These are phyloP conservation scores for Aspergillus bombycis DNA, from an alignment of 2,329 filamentous ascomycete species.

Conservation along the genomic window DNA sequence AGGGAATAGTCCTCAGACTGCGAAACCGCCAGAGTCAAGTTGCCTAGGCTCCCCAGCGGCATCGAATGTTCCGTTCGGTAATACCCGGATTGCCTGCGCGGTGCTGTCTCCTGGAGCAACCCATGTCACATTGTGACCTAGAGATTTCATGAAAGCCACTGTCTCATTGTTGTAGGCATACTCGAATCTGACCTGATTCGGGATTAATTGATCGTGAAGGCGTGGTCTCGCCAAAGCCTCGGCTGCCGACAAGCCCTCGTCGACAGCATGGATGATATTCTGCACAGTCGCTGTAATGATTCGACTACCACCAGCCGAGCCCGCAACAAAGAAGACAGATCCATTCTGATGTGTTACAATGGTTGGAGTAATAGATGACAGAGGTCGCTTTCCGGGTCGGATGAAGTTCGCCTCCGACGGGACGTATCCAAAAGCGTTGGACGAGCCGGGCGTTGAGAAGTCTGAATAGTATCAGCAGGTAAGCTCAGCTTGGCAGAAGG, in stretches of 20 bases:
- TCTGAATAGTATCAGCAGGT: slow-evolving; percentile 67
- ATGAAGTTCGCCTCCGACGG: slow-evolving; percentile 82
- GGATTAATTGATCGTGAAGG: slow-evolving; percentile 81
- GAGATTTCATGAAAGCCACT: slow-evolving; percentile 62
- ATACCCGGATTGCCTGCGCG: slow-evolving; percentile 69
- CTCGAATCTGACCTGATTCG: slow-evolving; percentile 70
- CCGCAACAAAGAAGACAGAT: slow-evolving; percentile 68
- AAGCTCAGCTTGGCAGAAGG: neutral
- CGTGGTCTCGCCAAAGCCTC: slow-evolving; percentile 69
- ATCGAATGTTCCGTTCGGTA: slow-evolving; percentile 71
- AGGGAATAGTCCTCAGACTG: slow-evolving; percentile 39
- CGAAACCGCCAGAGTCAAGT: slow-evolving; percentile 68
- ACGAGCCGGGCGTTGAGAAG: slow-evolving; percentile 78
- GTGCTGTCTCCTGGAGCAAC: slow-evolving; percentile 65
- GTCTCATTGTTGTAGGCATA: slow-evolving; percentile 67
- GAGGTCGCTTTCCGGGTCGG: slow-evolving; percentile 75
- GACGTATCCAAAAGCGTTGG: slow-evolving; percentile 83
- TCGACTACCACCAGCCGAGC: slow-evolving; percentile 77
- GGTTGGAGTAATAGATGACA: slow-evolving; percentile 80
- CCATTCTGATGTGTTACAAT: slow-evolving; percentile 71
- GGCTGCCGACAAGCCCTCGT: slow-evolving; percentile 62
- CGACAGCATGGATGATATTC: slow-evolving; percentile 72
- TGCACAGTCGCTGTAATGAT: slow-evolving; percentile 83
- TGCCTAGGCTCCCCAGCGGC: slow-evolving; percentile 77
- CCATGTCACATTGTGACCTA: slow-evolving; percentile 74